phyloP scores from a whole-genome alignment of 2,329 filamentous ascomycete species.

The Plenodomus tracheiphilus region DNA sequence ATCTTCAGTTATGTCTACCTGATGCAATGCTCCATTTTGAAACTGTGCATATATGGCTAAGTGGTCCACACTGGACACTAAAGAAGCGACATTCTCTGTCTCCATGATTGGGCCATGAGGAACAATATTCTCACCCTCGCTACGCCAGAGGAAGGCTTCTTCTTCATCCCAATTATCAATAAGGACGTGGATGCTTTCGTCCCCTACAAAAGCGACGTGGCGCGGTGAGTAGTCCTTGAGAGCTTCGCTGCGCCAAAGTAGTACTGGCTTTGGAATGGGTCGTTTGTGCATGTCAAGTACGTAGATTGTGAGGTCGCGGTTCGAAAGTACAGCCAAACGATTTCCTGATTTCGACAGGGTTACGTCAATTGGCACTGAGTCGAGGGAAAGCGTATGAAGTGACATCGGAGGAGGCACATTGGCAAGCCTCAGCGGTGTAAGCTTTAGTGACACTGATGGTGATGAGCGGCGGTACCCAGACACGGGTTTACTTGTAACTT shows the following conservation, averaged over 20 bases:
- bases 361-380: constrained; percentile 71
- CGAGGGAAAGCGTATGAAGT: constrained; percentile 69
- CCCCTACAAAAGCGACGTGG: constrained; percentile 53
- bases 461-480: background rate
- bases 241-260: constrained; percentile 41
- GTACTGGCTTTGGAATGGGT: constrained; percentile 51
- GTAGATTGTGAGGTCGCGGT: constrained; percentile 68
- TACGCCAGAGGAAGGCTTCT: constrained; percentile 34
- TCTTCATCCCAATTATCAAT: constrained; percentile 39
- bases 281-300: constrained; percentile 67
- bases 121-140: constrained; percentile 20
- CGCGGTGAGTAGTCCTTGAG: constrained; percentile 35
- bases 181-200: constrained; percentile 43
- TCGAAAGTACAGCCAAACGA: constrained; percentile 71
- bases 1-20: constrained; percentile 12
- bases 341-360: constrained; percentile 59
- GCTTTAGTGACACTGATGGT: constrained; percentile 58
- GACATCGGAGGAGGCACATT: constrained; percentile 95
- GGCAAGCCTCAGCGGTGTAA: constrained; percentile 81
- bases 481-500: constrained; percentile 38
- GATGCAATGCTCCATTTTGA: constrained; percentile 26
- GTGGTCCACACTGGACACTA: constrained; percentile 27
- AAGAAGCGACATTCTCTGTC: constrained; percentile 22
- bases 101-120: constrained; percentile 29
- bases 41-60: constrained; percentile 26